A percentile compares a stretch with the other conserved stretches of the same genome.
These are phyloP conservation scores for Rhododendron williamsianum DNA, from an alignment of 148 eudicot genomes.

Conservation along the genomic window DNA sequence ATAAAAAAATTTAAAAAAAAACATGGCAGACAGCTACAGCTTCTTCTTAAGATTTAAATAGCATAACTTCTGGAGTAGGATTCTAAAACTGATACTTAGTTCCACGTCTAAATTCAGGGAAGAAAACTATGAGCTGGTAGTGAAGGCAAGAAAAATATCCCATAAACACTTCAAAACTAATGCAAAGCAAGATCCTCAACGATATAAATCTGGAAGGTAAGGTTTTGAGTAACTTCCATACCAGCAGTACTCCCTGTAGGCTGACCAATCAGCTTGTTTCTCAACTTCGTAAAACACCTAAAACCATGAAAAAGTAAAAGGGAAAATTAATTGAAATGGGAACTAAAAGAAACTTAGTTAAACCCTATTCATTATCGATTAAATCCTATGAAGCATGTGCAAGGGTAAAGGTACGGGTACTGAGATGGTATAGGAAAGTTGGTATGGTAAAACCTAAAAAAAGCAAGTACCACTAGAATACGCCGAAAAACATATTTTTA, in stretches of 20 bases:
- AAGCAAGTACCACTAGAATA: background rate
- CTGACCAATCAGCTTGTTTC: constrained; percentile 73
- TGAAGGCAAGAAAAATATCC: background rate
- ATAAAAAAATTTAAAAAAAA: background rate
- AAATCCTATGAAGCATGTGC: background rate
- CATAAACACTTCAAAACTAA: background rate
- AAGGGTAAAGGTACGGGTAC: background rate
- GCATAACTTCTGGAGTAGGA: background rate
- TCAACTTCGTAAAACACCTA: constrained; percentile 69
- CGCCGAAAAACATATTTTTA: background rate
- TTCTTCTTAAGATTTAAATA: background rate
- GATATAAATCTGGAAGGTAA: background rate
- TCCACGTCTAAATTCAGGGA: background rate
- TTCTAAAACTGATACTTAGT: background rate
- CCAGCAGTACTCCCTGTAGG: constrained; percentile 62
- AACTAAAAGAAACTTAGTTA: background rate
- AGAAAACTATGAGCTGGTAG: background rate
- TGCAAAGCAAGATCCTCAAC: too few species aligned
- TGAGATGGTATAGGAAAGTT: background rate
- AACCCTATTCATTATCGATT: background rate
- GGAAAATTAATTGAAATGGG: background rate
- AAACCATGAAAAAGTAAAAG: background rate
- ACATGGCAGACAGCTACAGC: background rate
- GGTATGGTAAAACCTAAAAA: background rate
- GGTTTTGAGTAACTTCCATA: constrained; percentile 25